Percentiles rank a stretch among this genome's conserved stretches.
These are phyloP conservation scores for Metrosideros polymorpha DNA, from an alignment of 441 rosid species.

Conservation along the genomic window DNA sequence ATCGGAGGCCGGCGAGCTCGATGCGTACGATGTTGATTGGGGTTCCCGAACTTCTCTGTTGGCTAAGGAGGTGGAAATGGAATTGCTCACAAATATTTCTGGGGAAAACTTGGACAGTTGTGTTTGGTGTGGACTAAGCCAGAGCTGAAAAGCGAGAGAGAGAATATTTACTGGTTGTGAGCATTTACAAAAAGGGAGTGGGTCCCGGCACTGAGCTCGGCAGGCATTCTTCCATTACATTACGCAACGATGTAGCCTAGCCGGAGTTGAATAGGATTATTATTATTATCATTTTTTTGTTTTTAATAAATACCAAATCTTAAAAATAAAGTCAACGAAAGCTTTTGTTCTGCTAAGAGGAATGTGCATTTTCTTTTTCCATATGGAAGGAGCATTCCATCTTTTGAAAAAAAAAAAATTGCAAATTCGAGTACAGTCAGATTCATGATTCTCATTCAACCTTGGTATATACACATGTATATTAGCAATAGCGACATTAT, in stretches of 20 bases:
- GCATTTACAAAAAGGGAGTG: no score
- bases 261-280: background rate
- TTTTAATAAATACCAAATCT: background rate
- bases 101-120: background rate
- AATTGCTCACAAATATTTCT: fast-evolving
- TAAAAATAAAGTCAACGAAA: background rate
- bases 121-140: background rate
- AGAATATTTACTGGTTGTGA: background rate
- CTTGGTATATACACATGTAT: no score
- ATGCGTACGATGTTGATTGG: background rate
- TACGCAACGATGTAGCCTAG: background rate
- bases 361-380: background rate
- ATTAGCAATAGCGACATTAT: no score
- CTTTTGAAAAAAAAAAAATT: background rate
- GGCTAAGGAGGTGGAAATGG: background rate
- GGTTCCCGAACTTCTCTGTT: background rate
- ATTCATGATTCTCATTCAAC: background rate
- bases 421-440: background rate
- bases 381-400: background rate
- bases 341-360: background rate
- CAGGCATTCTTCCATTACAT: no score
- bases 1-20: background rate
- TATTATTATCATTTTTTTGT: background rate
- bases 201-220: no score
- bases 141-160: background rate